phyloP scores from a whole-genome alignment of 345 rosid genomes.

The Cardamine resedifolia region DNA sequence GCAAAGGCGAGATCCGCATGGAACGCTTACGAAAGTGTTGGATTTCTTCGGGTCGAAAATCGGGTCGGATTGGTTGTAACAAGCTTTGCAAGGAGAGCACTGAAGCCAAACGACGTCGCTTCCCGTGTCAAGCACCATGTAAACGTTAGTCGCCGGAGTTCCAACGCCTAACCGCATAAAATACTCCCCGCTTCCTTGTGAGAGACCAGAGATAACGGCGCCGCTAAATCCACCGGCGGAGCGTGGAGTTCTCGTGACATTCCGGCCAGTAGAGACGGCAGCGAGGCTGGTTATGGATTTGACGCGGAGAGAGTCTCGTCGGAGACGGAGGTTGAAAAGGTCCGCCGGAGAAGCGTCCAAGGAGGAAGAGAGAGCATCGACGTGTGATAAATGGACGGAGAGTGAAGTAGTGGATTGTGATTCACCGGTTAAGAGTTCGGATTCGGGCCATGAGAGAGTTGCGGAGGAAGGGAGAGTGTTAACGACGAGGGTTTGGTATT shows the following conservation, averaged over 20 bases:
- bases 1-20: conserved; percentile 66
- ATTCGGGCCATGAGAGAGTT: conserved; percentile 45
- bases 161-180: conserved; percentile 91
- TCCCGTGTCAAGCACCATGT: conserved; percentile 91
- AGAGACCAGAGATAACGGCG: conserved; percentile 73
- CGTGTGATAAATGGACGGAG: conserved; percentile 54
- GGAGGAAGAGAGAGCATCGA: conserved; percentile 59
- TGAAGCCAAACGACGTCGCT: conserved; percentile 97
- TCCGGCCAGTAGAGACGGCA: conserved; percentile 27
- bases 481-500: conserved; percentile 47
- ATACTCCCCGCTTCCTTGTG: conserved; percentile 94
- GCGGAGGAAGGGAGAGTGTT: conserved; percentile 49
- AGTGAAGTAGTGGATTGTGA: conserved; percentile 36
- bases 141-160: conserved; percentile 68
- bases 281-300: conserved; percentile 45
- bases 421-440: conserved; percentile 26
- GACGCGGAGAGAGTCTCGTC: conserved; percentile 64
- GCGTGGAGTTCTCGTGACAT: conserved; percentile 26
- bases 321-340: conserved; percentile 67
- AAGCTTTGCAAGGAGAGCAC: conserved; percentile 80
- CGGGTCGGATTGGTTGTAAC: conserved; percentile 85
- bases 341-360: conserved; percentile 47
- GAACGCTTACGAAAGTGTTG: conserved; percentile 49
- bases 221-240: conserved; percentile 57
- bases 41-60: conserved; percentile 74